These are phyloP conservation scores for Phytophthora pistaciae DNA, from an alignment of 352 stramenopile genomes.

Conservation along the genomic window DNA sequence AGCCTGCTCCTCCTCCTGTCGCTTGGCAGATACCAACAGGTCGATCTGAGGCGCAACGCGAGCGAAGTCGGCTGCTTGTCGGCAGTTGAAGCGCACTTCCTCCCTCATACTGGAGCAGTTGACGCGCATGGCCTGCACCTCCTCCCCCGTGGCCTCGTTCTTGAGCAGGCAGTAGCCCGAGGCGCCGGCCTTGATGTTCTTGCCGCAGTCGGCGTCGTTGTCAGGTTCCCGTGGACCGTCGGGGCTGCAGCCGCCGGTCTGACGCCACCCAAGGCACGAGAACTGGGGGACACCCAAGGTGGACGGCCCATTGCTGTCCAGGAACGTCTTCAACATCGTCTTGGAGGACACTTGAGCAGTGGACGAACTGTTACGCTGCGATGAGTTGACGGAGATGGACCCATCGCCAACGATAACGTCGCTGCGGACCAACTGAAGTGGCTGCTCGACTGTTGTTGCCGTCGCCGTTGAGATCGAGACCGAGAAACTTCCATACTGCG, in stretches of 20 bases:
- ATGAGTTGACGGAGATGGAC: constrained; percentile 10
- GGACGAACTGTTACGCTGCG: constrained; percentile 3
- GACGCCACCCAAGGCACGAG: constrained; percentile 31
- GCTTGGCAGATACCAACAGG: constrained; percentile 10
- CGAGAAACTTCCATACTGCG: background rate
- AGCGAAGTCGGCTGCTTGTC: constrained; percentile 51
- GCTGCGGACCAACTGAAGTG: constrained; percentile 19
- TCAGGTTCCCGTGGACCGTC: constrained; percentile 25
- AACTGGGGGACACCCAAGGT: constrained; percentile 15
- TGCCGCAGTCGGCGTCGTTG: constrained; percentile 25
- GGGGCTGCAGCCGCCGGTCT: constrained; percentile 33
- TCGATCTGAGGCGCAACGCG: constrained; percentile 38
- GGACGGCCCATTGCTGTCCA: constrained; percentile 23
- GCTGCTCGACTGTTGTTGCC: background rate
- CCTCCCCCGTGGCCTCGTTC: constrained; percentile 34
- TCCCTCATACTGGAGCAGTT: constrained; percentile 40
- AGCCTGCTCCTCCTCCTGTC: constrained; percentile 4
- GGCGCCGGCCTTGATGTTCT: constrained; percentile 29
- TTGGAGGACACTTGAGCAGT: constrained; percentile 9
- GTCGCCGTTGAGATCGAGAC: background rate
- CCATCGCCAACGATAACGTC: constrained; percentile 1
- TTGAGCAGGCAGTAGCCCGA: constrained; percentile 30
- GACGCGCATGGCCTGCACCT: constrained; percentile 39
- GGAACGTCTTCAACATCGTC: constrained; percentile 21
- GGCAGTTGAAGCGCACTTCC: constrained; percentile 48